phyloP scores from a whole-genome alignment of 228 moss, liverwort and hornwort species.

The Sphagnum fallax region DNA sequence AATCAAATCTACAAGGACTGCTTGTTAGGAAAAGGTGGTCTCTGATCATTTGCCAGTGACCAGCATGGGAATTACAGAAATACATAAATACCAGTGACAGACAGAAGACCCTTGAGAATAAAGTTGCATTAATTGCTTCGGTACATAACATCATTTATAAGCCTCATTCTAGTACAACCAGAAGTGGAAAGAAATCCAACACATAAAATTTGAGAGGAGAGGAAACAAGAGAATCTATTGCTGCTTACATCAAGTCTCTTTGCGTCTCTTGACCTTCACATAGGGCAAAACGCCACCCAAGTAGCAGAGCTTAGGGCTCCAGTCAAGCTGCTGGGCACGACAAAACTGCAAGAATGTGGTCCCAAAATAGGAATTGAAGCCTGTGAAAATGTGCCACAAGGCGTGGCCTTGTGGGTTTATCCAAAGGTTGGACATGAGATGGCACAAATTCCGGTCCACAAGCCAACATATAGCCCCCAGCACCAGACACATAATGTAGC shows the following conservation, averaged over 20 bases:
- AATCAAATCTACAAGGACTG: no score
- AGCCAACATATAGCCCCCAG: slow-evolving; percentile 80
- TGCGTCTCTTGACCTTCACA: slow-evolving; percentile 66
- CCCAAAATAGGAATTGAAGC: slow-evolving; percentile 79
- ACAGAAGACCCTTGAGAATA: no score
- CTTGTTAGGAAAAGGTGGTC: no score
- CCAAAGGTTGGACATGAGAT: slow-evolving; percentile 52
- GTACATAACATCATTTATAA: no score
- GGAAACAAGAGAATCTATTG: no score
- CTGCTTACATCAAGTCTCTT: not conserved
- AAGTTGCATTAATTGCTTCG: no score
- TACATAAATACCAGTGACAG: no score
- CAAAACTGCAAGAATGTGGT: slow-evolving; percentile 92
- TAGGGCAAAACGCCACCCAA: slow-evolving; percentile 55
- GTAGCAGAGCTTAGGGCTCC: slow-evolving; percentile 81
- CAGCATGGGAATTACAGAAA: no score
- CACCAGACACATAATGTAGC: slow-evolving; percentile 64
- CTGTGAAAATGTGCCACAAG: slow-evolving; percentile 91
- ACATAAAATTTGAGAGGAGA: no score
- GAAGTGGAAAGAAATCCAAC: no score
- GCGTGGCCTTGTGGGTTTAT: slow-evolving; percentile 92
- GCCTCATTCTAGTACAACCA: no score
- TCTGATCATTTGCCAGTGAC: no score
- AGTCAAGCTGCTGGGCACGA: slow-evolving; percentile 84
- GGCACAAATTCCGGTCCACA: slow-evolving; percentile 75